Percentiles rank a stretch among this genome's conserved stretches.
phyloP scores from a whole-genome alignment of 202 grass and related monocot genomes.

The Schoenoplectus triqueter region DNA sequence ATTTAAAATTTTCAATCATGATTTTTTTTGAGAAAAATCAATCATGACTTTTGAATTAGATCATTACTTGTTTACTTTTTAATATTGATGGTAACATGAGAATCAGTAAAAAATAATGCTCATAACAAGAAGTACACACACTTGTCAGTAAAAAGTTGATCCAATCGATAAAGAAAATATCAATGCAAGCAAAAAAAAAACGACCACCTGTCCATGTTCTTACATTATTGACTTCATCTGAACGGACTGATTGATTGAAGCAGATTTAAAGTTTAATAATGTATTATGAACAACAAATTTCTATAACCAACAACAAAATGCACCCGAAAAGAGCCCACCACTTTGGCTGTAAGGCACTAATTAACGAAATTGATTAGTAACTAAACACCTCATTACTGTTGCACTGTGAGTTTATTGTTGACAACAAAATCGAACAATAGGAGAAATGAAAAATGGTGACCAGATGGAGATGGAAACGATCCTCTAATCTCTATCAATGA shows the following conservation, averaged over 20 bases:
- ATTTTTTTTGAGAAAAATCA: too few relatives aligned
- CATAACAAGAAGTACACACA: not conserved
- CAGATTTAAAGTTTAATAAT: not conserved
- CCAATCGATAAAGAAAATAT: not conserved
- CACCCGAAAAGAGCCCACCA: too few relatives aligned
- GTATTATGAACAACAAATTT: not conserved
- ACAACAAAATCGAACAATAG: not conserved
- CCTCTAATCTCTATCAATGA: conserved; percentile 24
- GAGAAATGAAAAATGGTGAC: not conserved
- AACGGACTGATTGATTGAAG: not conserved
- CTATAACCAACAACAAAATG: too few relatives aligned
- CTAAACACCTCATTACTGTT: not conserved
- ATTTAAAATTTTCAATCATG: too few relatives aligned
- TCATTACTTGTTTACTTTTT: too few relatives aligned
- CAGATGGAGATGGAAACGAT: not conserved
- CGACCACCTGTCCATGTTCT: not conserved
- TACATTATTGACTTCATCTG: not conserved
- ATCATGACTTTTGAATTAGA: too few relatives aligned
- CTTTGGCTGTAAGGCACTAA: not conserved
- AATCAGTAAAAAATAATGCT: not conserved
- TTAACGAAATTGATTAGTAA: not conserved
- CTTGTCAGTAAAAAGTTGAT: not conserved
- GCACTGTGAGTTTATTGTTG: not conserved
- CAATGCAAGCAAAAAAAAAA: not conserved
- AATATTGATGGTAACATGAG: not conserved